Conservation (phyloP, 2,329 filamentous ascomycete species). For the Spiromastix sp. region DNA sequence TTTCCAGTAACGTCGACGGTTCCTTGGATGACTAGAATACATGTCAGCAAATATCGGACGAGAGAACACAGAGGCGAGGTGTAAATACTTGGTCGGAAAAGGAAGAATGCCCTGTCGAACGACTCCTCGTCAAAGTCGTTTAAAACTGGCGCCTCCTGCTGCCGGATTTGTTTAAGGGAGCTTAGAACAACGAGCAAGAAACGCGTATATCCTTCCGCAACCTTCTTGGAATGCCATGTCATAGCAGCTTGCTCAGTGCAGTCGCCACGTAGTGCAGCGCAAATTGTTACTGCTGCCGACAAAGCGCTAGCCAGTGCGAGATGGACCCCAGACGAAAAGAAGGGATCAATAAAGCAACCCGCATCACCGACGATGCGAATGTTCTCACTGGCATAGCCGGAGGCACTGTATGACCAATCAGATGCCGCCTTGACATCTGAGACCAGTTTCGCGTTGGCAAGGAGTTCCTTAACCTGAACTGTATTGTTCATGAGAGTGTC, state of each 20-base stretch:
- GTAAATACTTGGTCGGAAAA: no score
- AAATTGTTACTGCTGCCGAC: slow-evolving; percentile 37
- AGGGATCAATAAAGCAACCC: slow-evolving; percentile 41
- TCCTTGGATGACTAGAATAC: no score
- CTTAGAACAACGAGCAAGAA: slow-evolving; percentile 39
- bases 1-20: no score
- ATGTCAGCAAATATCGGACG: no score
- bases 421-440: slow-evolving; percentile 32
- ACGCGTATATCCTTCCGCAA: slow-evolving; percentile 36
- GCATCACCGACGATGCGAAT: slow-evolving; percentile 38
- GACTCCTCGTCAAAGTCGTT: no score
- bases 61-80: no score
- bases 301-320: slow-evolving; percentile 35
- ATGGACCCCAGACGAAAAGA: slow-evolving; percentile 41
- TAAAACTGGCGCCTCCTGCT: no score
- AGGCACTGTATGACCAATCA: slow-evolving; percentile 40
- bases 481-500: slow-evolving; percentile 20
- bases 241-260: slow-evolving; percentile 26
- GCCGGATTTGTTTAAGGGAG: no score
- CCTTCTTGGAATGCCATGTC: slow-evolving; percentile 36
- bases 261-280: slow-evolving; percentile 29
- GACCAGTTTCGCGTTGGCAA: slow-evolving; percentile 24
- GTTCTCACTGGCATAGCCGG: slow-evolving; percentile 31
- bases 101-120: no score
- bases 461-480: slow-evolving; percentile 21